phyloP scores from a whole-genome alignment of 441 rosid species.

The Adansonia rubrostipa region DNA sequence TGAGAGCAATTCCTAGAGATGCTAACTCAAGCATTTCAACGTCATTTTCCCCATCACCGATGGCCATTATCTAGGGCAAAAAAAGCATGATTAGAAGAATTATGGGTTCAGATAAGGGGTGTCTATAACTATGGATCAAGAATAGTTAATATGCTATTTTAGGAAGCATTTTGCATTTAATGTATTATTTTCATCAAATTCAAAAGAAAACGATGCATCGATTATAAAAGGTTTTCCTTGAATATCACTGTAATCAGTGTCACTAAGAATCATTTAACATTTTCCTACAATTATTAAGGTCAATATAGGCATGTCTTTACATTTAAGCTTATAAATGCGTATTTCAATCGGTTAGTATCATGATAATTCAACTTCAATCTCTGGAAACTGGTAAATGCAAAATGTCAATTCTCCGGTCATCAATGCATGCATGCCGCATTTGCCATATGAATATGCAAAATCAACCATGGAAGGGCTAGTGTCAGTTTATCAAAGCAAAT shows the following conservation, averaged over 20 bases:
- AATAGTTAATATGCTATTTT: slow-evolving; percentile 1
- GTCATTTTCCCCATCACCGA: slow-evolving; percentile 96
- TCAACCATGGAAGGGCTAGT: neutral
- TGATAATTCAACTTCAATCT: neutral
- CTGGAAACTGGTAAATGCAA: neutral
- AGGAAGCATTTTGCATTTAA: neutral
- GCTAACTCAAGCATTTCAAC: slow-evolving; percentile 90
- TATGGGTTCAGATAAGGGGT: neutral
- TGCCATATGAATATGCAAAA: neutral
- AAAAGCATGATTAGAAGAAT: neutral
- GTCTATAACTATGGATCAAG: neutral
- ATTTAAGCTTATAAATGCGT: neutral
- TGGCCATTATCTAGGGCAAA: slow-evolving; percentile 74
- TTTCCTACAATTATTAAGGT: neutral
- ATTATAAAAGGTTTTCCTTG: neutral
- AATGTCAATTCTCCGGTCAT: neutral
- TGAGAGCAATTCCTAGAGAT: slow-evolving; percentile 73
- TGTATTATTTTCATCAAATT: neutral
- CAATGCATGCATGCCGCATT: slow-evolving; percentile 1
- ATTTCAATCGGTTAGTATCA: neutral
- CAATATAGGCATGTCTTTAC: neutral
- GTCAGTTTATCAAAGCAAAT: slow-evolving; percentile 5
- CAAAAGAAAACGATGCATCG: slow-evolving; percentile 9
- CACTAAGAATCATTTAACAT: neutral
- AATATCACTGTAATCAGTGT: neutral